A percentile compares a stretch with the other conserved stretches of the same genome.
Evolutionary conservation across 306 rosid genomes (phyloP).

Genomic region (Vigna nakashimae): DNA sequence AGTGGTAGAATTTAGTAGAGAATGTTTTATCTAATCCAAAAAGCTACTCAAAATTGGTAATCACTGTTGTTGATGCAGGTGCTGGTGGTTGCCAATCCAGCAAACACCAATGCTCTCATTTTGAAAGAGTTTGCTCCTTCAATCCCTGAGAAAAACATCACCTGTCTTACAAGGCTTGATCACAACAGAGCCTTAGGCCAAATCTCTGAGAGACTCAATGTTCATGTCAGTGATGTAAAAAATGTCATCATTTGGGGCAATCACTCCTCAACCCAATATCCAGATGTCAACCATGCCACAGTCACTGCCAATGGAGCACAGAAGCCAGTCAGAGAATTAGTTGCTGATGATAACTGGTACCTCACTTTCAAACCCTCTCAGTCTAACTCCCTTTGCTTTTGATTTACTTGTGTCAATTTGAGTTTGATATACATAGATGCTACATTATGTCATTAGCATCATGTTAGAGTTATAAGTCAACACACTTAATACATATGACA

Average conservation of each 20-base stretch:
- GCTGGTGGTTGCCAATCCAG: conserved; percentile 94
- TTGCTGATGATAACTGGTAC: conserved; percentile 73
- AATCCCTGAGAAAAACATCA: conserved; percentile 79
- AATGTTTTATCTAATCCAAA: no score
- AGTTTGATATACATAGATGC: neutral
- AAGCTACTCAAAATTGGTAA: neutral
- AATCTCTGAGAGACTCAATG: conserved; percentile 77
- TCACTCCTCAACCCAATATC: conserved; percentile 95
- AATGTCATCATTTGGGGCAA: conserved; percentile 94
- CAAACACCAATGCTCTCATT: conserved; percentile 89
- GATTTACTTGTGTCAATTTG: neutral
- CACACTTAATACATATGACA: no score
- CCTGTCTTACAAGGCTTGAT: conserved; percentile 89
- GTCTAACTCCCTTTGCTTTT: neutral
- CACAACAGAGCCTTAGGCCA: conserved; percentile 93
- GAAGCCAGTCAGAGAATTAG: conserved; percentile 63
- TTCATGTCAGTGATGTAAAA: conserved; percentile 74
- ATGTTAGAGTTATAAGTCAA: neutral
- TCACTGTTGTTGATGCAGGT: conserved; percentile 57
- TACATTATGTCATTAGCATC: neutral
- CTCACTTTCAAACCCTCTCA: conserved; percentile 19
- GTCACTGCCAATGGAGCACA: conserved; percentile 44
- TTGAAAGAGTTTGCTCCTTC: conserved; percentile 88
- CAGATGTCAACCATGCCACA: conserved; percentile 87
- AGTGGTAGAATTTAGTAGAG: no score